A percentile compares a stretch with the other conserved stretches of the same genome.
Conservation (phyloP, 2,329 filamentous ascomycete species). For the Colletotrichum musae region DNA sequence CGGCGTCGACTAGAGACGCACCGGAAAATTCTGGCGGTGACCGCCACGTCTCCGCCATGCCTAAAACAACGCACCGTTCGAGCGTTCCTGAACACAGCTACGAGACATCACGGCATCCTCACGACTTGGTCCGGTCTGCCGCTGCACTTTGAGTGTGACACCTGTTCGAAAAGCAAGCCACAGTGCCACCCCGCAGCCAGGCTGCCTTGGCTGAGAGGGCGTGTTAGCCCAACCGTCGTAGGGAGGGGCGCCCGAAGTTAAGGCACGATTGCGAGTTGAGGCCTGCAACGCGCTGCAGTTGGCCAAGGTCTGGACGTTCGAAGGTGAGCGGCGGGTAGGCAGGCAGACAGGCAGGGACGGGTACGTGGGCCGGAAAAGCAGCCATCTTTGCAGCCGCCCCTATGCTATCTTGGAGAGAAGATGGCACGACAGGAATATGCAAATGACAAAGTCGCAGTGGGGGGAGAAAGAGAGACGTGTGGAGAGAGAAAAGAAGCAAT, state of each 20-base stretch:
- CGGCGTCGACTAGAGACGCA: background rate
- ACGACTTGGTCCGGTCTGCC: background rate
- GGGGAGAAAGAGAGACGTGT: too few relatives aligned
- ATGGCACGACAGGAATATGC: background rate
- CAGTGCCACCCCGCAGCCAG: constrained; percentile 7
- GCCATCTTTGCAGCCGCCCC: too few relatives aligned
- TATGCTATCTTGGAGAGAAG: background rate
- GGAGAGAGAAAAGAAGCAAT: background rate
- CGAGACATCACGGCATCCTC: background rate
- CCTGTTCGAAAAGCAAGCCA: constrained; percentile 6
- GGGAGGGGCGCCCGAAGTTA: constrained; percentile 9
- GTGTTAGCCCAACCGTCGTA: constrained; percentile 31
- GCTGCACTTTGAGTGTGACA: constrained; percentile 11
- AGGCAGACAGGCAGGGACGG: background rate
- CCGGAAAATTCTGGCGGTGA: background rate
- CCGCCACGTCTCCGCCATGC: background rate
- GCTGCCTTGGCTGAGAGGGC: constrained; percentile 31
- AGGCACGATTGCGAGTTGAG: constrained; percentile 7
- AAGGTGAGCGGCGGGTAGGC: background rate
- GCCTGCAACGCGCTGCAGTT: constrained; percentile 3
- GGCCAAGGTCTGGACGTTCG: background rate
- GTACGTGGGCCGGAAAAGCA: background rate
- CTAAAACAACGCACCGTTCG: background rate
- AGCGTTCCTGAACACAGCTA: background rate
- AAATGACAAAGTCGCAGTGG: background rate